Evolutionary conservation across 805 yeast genomes (phyloP).

Genomic region (Zygosaccharomyces pseudorouxii): DNA sequence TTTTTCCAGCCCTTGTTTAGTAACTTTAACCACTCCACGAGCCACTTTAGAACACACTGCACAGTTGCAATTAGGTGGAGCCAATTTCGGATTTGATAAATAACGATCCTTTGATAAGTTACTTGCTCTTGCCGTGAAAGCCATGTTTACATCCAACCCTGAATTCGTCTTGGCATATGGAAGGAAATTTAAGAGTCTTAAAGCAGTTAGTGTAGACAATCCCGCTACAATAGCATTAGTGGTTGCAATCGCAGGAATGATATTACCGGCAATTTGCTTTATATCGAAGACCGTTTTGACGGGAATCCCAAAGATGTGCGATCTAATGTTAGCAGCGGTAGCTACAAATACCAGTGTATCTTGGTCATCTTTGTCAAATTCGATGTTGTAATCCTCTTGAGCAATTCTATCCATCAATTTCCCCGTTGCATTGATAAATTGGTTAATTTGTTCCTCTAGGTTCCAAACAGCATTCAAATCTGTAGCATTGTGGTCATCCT

Average conservation of each 20-base stretch:
- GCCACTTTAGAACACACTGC: slow-evolving; percentile 53
- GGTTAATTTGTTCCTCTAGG: slow-evolving; percentile 55
- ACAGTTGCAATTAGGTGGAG: slow-evolving; percentile 66
- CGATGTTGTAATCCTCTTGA: slow-evolving; percentile 38
- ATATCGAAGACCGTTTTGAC: slow-evolving; percentile 75
- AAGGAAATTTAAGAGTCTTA: slow-evolving; percentile 45
- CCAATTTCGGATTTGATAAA: slow-evolving; percentile 57
- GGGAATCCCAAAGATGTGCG: slow-evolving; percentile 64
- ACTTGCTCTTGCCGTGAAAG: slow-evolving; percentile 50
- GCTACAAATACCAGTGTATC: slow-evolving; percentile 86
- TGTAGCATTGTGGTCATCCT: slow-evolving; percentile 19
- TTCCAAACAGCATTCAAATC: slow-evolving; percentile 50
- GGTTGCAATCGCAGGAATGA: slow-evolving; percentile 97
- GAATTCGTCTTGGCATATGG: slow-evolving; percentile 31
- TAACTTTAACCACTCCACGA: slow-evolving; percentile 46
- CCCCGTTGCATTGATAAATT: slow-evolving; percentile 47
- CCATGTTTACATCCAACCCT: slow-evolving; percentile 40
- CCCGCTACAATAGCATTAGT: slow-evolving; percentile 96
- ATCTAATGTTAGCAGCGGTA: slow-evolving; percentile 77
- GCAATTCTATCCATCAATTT: slow-evolving; percentile 47
- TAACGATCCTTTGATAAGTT: slow-evolving; percentile 46
- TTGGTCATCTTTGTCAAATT: slow-evolving; percentile 92
- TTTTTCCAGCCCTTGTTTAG: slow-evolving; percentile 19
- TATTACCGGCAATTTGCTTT: slow-evolving; percentile 95
- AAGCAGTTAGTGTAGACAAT: slow-evolving; percentile 68